Conservation (phyloP, 1,139 yeast genomes). For the Spencermartinsiella ligniputridi region DNA sequence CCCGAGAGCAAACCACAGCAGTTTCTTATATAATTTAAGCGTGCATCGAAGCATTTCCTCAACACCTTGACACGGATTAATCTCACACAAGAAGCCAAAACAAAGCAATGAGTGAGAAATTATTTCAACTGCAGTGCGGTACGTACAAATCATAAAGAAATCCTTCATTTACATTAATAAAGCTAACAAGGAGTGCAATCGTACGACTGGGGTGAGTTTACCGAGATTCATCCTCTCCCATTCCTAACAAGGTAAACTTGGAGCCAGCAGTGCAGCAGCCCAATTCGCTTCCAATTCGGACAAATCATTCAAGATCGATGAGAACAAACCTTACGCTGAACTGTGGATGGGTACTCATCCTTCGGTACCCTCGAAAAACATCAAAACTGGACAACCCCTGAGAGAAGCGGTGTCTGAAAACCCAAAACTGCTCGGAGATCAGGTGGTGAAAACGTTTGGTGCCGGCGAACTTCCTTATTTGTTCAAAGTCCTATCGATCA, state of each 20-base stretch:
- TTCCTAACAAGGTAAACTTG: conserved; percentile 70
- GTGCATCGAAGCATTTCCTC: too few species aligned
- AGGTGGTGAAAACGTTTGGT: conserved; percentile 63
- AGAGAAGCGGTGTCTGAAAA: conserved; percentile 58
- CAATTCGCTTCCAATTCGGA: conserved; percentile 72
- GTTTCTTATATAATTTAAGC: too few species aligned
- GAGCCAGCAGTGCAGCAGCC: conserved; percentile 82
- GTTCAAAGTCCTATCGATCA: conserved; percentile 88
- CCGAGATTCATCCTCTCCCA: background rate
- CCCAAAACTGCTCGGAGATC: conserved; percentile 56
- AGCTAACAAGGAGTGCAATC: conserved; percentile 37
- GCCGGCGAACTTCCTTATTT: conserved; percentile 80
- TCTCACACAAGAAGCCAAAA: too few species aligned
- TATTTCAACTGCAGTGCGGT: conserved; percentile 36
- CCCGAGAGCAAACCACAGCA: too few species aligned
- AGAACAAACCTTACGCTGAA: conserved; percentile 51
- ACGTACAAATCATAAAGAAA: conserved; percentile 9
- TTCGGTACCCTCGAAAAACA: conserved; percentile 73
- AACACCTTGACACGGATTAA: too few species aligned
- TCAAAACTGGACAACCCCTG: conserved; percentile 50
- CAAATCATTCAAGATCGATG: conserved; percentile 57
- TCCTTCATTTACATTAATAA: background rate
- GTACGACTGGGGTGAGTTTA: conserved; percentile 39
- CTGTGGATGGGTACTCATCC: conserved; percentile 99
- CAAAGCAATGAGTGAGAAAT: conserved; percentile 17